phyloP scores from a whole-genome alignment of 306 rosid genomes.

The Acacia acuminata region DNA sequence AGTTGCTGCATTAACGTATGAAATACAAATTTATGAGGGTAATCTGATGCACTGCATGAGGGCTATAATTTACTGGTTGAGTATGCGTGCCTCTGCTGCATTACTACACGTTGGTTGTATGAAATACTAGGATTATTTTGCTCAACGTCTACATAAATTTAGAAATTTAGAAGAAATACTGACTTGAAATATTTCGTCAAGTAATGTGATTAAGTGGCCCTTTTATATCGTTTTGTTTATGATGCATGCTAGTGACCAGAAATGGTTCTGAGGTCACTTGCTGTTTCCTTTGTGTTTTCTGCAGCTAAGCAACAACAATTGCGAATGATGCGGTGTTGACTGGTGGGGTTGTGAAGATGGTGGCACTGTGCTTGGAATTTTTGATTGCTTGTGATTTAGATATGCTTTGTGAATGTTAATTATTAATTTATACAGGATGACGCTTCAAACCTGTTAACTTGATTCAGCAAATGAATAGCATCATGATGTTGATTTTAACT shows the following conservation, averaged over 20 bases:
- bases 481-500: conserved; percentile 30
- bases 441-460: conserved; percentile 40
- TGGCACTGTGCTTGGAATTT: conserved; percentile 8
- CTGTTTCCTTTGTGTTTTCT: conserved; percentile 22
- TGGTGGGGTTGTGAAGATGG: conserved; percentile 30
- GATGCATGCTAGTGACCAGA: not conserved
- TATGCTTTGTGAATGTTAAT: conserved; percentile 46
- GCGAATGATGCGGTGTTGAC: not conserved
- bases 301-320: conserved; percentile 49
- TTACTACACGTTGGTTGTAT: not conserved
- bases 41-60: conserved; percentile 23
- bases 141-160: not conserved
- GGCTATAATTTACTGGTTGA: not conserved
- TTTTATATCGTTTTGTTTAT: conserved; percentile 2
- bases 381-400: conserved; percentile 49
- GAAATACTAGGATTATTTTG: not conserved
- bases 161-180: not conserved
- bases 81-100: not conserved
- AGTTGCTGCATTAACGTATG: not conserved
- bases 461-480: conserved; percentile 36
- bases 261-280: conserved; percentile 25
- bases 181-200: conserved; percentile 2
- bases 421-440: conserved; percentile 41
- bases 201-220: not conserved
- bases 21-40: not conserved